Conservation (phyloP, 1,284 basidiomycete genomes). For the Papiliotrema fonsecae region DNA sequence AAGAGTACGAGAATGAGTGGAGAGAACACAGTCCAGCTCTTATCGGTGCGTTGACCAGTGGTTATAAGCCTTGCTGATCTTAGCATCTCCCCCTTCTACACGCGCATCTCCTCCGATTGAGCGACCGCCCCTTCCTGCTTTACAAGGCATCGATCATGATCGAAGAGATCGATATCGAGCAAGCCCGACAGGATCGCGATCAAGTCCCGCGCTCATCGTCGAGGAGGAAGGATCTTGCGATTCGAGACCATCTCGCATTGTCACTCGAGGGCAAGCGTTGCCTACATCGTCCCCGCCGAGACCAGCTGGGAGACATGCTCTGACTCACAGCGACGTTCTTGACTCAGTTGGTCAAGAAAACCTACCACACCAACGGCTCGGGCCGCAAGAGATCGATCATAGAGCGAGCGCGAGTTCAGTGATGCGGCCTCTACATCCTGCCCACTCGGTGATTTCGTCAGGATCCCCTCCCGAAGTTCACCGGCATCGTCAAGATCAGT, state of each 20-base stretch:
- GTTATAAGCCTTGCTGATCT: not conserved
- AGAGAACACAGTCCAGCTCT: not conserved
- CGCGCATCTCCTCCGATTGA: not conserved
- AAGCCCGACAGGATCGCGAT: not conserved
- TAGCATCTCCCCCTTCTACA: not conserved
- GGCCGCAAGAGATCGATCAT: no score
- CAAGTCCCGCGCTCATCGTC: not conserved
- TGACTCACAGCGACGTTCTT: no score
- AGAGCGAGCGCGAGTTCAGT: no score
- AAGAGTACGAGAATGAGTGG: constrained; percentile 16
- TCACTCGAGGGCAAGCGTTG: no score
- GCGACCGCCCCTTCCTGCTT: no score
- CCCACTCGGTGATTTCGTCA: not conserved
- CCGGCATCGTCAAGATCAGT: not conserved
- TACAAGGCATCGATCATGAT: not conserved
- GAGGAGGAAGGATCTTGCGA: no score
- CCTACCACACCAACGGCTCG: no score
- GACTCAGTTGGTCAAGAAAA: no score
- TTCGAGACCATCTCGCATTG: no score
- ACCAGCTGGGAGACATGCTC: no score
- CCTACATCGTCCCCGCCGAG: no score
- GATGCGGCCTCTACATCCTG: not conserved
- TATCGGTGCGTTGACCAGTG: constrained; percentile 13
- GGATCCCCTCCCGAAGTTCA: not conserved
- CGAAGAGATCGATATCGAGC: not conserved